Evolutionary conservation across 768 basidiomycete species (phyloP).

Genomic region (Podaxis sp.): DNA sequence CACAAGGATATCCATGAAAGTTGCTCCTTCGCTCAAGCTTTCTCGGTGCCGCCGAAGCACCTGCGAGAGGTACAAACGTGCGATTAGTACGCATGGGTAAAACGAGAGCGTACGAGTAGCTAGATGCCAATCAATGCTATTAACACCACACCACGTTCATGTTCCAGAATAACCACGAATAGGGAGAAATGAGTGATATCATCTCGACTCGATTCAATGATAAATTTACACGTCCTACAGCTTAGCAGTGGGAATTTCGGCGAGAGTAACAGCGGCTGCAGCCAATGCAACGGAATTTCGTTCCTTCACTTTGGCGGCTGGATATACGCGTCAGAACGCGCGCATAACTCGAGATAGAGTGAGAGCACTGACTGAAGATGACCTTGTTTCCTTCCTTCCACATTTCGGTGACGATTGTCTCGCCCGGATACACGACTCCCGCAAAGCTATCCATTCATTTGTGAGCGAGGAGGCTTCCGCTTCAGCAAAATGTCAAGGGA

Average conservation of each 20-base stretch:
- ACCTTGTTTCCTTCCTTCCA: conserved; percentile 95
- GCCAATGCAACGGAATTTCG: conserved; percentile 68
- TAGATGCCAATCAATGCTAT: neutral
- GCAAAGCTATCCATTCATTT: conserved; percentile 55
- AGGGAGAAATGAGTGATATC: neutral
- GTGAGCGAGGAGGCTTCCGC: neutral
- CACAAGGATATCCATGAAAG: neutral
- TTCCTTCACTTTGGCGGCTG: conserved; percentile 90
- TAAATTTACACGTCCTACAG: conserved; percentile 34
- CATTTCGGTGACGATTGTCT: conserved; percentile 95
- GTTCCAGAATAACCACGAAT: neutral
- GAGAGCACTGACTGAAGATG: conserved; percentile 75
- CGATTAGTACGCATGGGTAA: neutral
- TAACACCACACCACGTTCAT: neutral
- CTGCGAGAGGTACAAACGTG: neutral
- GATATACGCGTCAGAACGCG: conserved; percentile 3
- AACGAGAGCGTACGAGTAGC: neutral
- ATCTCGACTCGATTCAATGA: neutral
- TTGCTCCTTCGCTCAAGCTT: neutral
- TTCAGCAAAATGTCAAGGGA: neutral
- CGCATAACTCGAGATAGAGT: neutral
- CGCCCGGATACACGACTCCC: conserved; percentile 91
- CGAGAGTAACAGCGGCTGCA: conserved; percentile 79
- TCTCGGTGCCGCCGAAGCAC: neutral
- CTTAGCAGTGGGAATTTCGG: conserved; percentile 54